phyloP scores from a whole-genome alignment of 1,139 yeast species.

The Kodamaea sp. region DNA sequence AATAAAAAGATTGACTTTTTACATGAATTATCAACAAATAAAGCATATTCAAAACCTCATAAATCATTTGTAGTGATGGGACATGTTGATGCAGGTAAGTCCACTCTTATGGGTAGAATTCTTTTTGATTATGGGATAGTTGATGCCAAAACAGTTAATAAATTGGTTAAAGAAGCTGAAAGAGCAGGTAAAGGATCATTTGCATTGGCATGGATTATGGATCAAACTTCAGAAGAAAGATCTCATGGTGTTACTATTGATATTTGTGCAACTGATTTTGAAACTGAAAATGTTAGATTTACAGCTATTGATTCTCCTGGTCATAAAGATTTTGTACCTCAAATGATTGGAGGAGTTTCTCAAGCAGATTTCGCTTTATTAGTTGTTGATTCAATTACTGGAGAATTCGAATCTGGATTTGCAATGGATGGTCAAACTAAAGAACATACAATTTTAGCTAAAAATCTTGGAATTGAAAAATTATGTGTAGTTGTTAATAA shows the following conservation, averaged over 20 bases:
- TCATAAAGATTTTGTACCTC: slow-evolving; percentile 49
- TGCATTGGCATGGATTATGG: slow-evolving; percentile 97
- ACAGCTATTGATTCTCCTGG: slow-evolving; percentile 95
- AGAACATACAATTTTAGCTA: slow-evolving; percentile 85
- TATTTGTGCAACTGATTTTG: slow-evolving; percentile 80
- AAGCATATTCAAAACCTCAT: slow-evolving; percentile 52
- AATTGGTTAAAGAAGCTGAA: slow-evolving; percentile 76
- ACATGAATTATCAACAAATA: slow-evolving; percentile 33
- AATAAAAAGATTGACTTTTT: slow-evolving; percentile 37
- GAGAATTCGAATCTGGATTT: slow-evolving; percentile 91
- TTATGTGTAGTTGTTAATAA: slow-evolving; percentile 83
- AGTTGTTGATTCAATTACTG: slow-evolving; percentile 73
- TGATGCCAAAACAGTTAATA: slow-evolving; percentile 71
- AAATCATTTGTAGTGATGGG: slow-evolving; percentile 85
- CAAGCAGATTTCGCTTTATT: slow-evolving; percentile 68
- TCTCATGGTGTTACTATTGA: slow-evolving; percentile 91
- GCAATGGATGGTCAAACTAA: slow-evolving; percentile 87
- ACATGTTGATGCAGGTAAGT: slow-evolving; percentile 97
- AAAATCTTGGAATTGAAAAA: slow-evolving; percentile 74
- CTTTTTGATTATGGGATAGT: slow-evolving; percentile 79
- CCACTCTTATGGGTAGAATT: slow-evolving; percentile 89
- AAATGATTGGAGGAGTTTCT: slow-evolving; percentile 51
- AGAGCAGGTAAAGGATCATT: slow-evolving; percentile 86
- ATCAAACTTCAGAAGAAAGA: slow-evolving; percentile 90
- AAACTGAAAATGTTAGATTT: slow-evolving; percentile 59